Evolutionary conservation across 225 moss, liverwort and hornwort genomes (phyloP), one percentile per base, ranked within the genome.

Genomic region (Pleurozium schreberi): DNA sequence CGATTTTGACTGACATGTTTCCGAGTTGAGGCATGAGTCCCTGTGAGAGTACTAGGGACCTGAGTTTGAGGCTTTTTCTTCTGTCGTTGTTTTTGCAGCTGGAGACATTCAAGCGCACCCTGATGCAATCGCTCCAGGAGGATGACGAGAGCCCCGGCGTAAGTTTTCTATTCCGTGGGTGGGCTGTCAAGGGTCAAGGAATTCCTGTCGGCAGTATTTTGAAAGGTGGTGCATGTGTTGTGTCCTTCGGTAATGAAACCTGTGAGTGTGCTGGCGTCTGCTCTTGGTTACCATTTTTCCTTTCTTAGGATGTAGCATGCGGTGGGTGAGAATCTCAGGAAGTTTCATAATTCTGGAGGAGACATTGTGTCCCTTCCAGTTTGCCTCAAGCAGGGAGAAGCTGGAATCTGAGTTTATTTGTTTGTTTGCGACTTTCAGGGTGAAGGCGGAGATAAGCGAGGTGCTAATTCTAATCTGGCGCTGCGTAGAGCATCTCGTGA

Each of bases 121-220:
- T 98, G 10, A 96, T 98, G 97, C 97, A 98, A 85, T 98, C 98
- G 47, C 90, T 98, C 88, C 97, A 98, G 85, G 97, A 97, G 90
- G 98, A 97, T 79, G 95, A 96, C 49, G 94, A 93, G 26, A 92
- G 88, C 36, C 93, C 92, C 59, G 92, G 88, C 87, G 95, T 95
- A 69, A 92, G 92, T 82, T 81, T 83, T 86, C 57, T 62, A n/a
- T 36, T 53, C 25, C 58, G 36, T 28, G 2, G 4, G 7, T 71
- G 33, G 70, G 5, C 36, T 67, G 34, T 26, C 53, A 31, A 57
- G 33, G 40, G 69, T 9, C 7, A 49, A 52, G 18, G 33, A 28
- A 67, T 34, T 86, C 5, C 40, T 73, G 75, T 73, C 42, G 40
- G 27, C 47, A 5, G 42, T 82, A 34, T 77, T 47, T 71, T 64